Percentiles rank a stretch among this genome's conserved stretches.
These are phyloP conservation scores for Aspergillus jensenii DNA, from an alignment of 2,329 filamentous ascomycete species.

Conservation along the genomic window DNA sequence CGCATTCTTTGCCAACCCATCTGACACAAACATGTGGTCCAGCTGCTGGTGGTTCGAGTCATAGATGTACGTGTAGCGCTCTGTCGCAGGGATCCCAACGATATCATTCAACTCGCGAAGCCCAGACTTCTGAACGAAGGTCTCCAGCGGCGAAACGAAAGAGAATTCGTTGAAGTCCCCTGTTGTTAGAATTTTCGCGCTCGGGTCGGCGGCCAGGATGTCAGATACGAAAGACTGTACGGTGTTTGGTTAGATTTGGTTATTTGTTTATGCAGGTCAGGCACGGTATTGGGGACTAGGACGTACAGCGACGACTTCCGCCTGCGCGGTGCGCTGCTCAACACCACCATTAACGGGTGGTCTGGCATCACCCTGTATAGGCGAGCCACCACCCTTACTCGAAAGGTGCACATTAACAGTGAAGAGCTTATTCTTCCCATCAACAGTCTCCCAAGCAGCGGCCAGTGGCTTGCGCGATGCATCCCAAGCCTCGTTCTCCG, in stretches of 20 bases:
- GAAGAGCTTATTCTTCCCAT: conserved; percentile 60
- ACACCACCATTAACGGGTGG: conserved; percentile 67
- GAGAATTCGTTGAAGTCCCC: conserved; percentile 75
- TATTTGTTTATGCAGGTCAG: not conserved
- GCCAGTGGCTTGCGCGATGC: conserved; percentile 66
- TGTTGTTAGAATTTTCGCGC: conserved; percentile 59
- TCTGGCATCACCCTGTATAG: conserved; percentile 64
- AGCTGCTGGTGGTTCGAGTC: conserved; percentile 69
- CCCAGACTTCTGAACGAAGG: conserved; percentile 55
- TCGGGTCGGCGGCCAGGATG: conserved; percentile 57
- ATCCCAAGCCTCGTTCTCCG: conserved; percentile 59
- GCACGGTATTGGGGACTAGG: not conserved
- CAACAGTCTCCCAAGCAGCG: conserved; percentile 63
- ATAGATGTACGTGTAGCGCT: conserved; percentile 71
- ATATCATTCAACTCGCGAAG: conserved; percentile 64
- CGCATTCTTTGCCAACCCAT: conserved; percentile 45
- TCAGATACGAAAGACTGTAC: conserved; percentile 54
- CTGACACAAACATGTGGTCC: conserved; percentile 69
- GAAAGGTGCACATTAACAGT: conserved; percentile 70
- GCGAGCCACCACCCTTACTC: conserved; percentile 65
- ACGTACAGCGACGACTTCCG: conserved; percentile 58
- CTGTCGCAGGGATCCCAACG: conserved; percentile 50
- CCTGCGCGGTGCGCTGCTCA: conserved; percentile 57
- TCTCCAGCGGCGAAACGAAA: conserved; percentile 59
- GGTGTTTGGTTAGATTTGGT: not conserved